Base-by-base conservation (phyloP, 371 early-diverging fungal genomes). In the Rhizopus delemar region DNA sequence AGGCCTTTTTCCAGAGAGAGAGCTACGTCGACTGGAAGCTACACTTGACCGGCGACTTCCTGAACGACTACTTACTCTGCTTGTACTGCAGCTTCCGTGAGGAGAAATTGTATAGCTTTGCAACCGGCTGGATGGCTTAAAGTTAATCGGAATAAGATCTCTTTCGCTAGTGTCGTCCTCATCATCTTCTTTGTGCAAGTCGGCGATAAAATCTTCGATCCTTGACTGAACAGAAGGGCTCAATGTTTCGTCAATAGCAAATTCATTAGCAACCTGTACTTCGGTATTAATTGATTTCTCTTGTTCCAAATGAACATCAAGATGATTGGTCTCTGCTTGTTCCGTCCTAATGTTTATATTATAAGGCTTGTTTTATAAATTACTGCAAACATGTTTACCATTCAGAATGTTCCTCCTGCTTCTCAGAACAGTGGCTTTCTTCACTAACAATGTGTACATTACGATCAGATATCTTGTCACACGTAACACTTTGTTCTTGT, bases 121-220 rank as follows among this genome's bases (percentile, higher is more conserved):
- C 3, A 75, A 56, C 22, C 65, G 55, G 48, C 75, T 71, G 5
- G 68, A 59, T 0, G 64, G 28, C 53, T 75, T 75, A 29, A 75
- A 46, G 2, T 59, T 59, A 29, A 75, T 63, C 3, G 75, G 75
- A 28, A 75, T 71, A 28, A 75, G 33, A 46, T 75, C 72, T 32
- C 75, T 63, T 9, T 69, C 72, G 51, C 68, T 67, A 33, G 60
- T 43, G 36, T 73, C 73, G 41, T 60, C 22, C 22, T 22, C 56
- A 11, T 67, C 63, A 8, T 58, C 55, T 3, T 53, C 59, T 1
- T 53, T 31, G 45, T 34, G 46, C 9, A 69, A 38, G 5, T 50
- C 41, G 15, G 60, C 59, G 36, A 60, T 53, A 31, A 68, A 65
- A 7, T 63, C 58, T 11, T 56, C 57, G 6, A 64, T 51, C 38